Conservation (phyloP, 768 basidiomycete species). For the Daedalea quercina region DNA sequence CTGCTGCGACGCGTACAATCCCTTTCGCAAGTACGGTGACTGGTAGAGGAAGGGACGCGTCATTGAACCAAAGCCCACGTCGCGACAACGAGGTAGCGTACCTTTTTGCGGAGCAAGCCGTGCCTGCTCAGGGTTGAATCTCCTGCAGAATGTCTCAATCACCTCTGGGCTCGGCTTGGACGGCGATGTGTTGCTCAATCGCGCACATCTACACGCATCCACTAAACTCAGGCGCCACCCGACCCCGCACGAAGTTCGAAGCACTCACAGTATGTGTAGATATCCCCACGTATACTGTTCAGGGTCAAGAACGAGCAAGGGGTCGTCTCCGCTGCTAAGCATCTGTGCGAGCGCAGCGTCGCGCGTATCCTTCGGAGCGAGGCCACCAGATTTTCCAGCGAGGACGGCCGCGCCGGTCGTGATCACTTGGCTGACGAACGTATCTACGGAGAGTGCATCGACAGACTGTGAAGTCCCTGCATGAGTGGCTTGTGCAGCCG, state of each 20-base stretch:
- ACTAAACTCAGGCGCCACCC: background rate
- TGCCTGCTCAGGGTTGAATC: constrained; percentile 59
- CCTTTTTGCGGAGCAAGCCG: constrained; percentile 65
- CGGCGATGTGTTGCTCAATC: constrained; percentile 36
- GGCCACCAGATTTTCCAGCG: constrained; percentile 7
- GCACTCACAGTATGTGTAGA: constrained; percentile 66
- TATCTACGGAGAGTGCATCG: constrained; percentile 1
- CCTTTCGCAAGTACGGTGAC: constrained; percentile 64
- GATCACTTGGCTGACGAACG: constrained; percentile 7
- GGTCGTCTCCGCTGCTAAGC: constrained; percentile 59
- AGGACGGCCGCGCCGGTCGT: constrained; percentile 2
- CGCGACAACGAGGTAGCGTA: constrained; percentile 18
- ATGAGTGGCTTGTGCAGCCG: background rate
- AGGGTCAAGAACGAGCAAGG: constrained; percentile 53
- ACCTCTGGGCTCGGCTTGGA: constrained; percentile 34
- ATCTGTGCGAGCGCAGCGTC: constrained; percentile 50
- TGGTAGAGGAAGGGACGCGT: constrained; percentile 18
- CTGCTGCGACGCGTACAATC: constrained; percentile 44
- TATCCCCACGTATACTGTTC: constrained; percentile 54
- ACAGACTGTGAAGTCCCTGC: constrained; percentile 4
- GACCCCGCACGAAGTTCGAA: background rate
- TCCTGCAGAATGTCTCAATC: constrained; percentile 51
- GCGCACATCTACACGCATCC: constrained; percentile 43
- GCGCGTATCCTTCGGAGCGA: constrained; percentile 50
- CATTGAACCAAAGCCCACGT: too few relatives aligned